These are phyloP conservation scores for Teunomyces cretensis DNA, from an alignment of 805 yeast genomes.

Conservation along the genomic window DNA sequence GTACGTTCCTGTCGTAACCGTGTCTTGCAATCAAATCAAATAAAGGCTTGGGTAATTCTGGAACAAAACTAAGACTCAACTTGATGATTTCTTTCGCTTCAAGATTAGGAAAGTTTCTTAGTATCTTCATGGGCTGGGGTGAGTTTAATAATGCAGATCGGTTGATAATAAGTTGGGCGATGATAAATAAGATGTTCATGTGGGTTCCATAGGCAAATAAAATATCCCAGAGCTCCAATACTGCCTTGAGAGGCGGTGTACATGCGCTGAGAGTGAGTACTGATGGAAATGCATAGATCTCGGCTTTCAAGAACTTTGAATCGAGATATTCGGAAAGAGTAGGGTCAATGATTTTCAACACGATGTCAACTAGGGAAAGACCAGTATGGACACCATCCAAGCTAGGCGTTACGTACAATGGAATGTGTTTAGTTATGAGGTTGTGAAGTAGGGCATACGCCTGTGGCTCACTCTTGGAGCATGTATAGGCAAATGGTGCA, in stretches of 20 bases:
- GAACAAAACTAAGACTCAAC: slow-evolving; percentile 74
- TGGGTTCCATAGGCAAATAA: slow-evolving; percentile 89
- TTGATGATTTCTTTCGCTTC: slow-evolving; percentile 75
- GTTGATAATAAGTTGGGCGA: slow-evolving; percentile 75
- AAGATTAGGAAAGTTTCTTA: slow-evolving; percentile 70
- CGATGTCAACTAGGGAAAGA: slow-evolving; percentile 66
- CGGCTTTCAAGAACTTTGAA: slow-evolving; percentile 72
- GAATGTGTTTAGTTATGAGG: slow-evolving; percentile 63
- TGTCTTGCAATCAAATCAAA: slow-evolving; percentile 66
- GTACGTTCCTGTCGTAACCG: slow-evolving; percentile 51
- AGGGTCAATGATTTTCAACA: slow-evolving; percentile 71
- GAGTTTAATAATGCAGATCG: slow-evolving; percentile 61
- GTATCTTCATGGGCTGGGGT: slow-evolving; percentile 68
- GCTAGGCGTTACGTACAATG: slow-evolving; percentile 74
- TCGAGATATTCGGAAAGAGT: slow-evolving; percentile 58
- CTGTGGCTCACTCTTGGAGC: slow-evolving; percentile 76
- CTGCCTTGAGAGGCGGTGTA: slow-evolving; percentile 78
- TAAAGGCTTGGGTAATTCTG: slow-evolving; percentile 65
- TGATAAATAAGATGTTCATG: slow-evolving; percentile 78
- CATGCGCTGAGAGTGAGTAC: slow-evolving; percentile 84
- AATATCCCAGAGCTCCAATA: slow-evolving; percentile 83
- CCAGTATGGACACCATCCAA: slow-evolving; percentile 83
- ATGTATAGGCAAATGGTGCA: slow-evolving; percentile 78
- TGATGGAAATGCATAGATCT: slow-evolving; percentile 82
- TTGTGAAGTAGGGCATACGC: slow-evolving; percentile 72